Percentiles rank a stretch among this genome's conserved stretches.
Evolutionary conservation across 441 rosid genomes (phyloP).

Genomic region (Syzygium syzygioides): DNA sequence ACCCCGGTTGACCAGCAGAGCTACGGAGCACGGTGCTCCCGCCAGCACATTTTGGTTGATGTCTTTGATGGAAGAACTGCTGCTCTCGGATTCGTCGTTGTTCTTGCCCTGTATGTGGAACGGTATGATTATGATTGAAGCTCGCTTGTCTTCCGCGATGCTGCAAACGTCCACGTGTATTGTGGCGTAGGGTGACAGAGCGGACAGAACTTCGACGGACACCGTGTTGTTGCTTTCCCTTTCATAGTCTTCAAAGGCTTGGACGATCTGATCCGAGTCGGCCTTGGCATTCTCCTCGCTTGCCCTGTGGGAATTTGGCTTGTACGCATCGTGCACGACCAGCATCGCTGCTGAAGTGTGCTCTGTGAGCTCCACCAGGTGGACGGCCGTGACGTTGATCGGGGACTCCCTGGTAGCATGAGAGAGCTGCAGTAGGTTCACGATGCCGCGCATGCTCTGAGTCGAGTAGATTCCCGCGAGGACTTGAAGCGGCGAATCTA

Average conservation of each 20-base stretch:
- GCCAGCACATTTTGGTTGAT: constrained; percentile 22
- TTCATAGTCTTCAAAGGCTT: background rate
- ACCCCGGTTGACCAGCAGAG: background rate
- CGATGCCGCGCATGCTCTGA: constrained; percentile 14
- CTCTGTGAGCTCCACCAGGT: constrained; percentile 31
- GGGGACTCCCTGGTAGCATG: constrained; percentile 37
- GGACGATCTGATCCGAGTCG: background rate
- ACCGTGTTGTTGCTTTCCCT: background rate
- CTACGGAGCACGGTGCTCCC: constrained; percentile 15
- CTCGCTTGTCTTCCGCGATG: constrained; percentile 6
- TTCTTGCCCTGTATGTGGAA: constrained; percentile 29
- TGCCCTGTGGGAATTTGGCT: background rate
- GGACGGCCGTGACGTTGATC: constrained; percentile 29
- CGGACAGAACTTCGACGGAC: background rate
- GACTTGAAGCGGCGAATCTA: background rate
- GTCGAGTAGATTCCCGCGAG: background rate
- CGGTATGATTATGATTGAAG: constrained; percentile 1
- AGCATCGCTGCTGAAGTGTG: constrained; percentile 39
- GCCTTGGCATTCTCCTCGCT: background rate
- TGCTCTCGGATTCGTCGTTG: constrained; percentile 32
- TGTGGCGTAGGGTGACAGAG: background rate
- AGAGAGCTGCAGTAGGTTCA: constrained; percentile 18
- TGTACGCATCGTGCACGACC: constrained; percentile 37
- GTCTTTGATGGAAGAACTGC: constrained; percentile 32
- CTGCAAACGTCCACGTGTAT: background rate